A percentile compares a stretch with the other conserved stretches of the same genome.
Evolutionary conservation across 164 flowering plant genomes (phyloP).

Genomic region (Piper longum): DNA sequence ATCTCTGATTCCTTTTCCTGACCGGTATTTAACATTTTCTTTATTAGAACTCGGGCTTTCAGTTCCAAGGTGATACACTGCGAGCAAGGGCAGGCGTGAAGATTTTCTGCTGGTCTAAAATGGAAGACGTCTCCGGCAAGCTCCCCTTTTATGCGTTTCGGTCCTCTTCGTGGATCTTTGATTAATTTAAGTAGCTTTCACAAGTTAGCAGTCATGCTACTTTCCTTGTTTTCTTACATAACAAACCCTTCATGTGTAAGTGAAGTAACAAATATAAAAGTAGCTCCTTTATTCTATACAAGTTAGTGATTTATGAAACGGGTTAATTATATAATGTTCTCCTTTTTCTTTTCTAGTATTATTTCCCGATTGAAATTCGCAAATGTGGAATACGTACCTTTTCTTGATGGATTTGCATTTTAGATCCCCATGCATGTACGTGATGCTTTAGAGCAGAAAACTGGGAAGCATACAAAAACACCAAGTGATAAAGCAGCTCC

Average conservation of each 20-base stretch:
- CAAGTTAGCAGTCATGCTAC: neutral
- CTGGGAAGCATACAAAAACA: neutral
- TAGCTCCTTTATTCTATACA: neutral
- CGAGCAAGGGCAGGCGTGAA: slow-evolving; percentile 7
- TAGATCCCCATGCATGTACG: neutral
- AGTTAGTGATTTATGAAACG: neutral
- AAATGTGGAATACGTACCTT: neutral
- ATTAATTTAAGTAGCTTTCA: neutral
- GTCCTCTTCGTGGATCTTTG: neutral
- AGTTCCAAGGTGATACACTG: slow-evolving; percentile 62
- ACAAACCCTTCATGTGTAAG: neutral
- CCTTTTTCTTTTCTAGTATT: too few species aligned
- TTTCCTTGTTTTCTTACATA: neutral
- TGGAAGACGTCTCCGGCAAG: slow-evolving; percentile 1
- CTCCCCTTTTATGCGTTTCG: neutral
- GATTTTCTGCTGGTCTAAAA: slow-evolving; percentile 2
- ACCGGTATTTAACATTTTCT: slow-evolving; percentile 9
- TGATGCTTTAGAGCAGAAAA: neutral
- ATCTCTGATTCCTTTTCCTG: neutral
- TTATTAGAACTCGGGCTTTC: slow-evolving; percentile 60
- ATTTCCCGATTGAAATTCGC: too few species aligned
- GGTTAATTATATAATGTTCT: neutral
- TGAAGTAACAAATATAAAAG: neutral
- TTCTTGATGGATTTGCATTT: too few species aligned
- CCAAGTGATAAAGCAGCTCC: neutral